Conservation (phyloP, 1,139 yeast genomes). For the Candida pseudoviswanathii region DNA sequence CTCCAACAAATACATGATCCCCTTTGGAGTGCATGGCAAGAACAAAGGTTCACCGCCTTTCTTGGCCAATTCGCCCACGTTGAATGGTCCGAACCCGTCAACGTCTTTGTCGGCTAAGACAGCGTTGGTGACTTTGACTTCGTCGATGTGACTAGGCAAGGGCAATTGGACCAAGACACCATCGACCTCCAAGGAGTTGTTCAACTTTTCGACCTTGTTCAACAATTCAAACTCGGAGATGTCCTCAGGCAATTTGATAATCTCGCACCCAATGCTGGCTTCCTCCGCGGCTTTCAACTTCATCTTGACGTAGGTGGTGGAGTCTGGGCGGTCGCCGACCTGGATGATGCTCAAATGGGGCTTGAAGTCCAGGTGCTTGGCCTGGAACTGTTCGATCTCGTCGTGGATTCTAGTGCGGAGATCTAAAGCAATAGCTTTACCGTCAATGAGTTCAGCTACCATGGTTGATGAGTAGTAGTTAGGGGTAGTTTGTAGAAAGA, state of each 20-base stretch:
- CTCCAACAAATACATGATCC: constrained; percentile 77
- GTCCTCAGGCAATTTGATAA: constrained; percentile 66
- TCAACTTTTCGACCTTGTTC: constrained; percentile 59
- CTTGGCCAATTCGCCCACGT: constrained; percentile 90
- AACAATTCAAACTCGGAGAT: constrained; percentile 62
- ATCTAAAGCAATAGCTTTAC: constrained; percentile 66
- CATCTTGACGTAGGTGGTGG: constrained; percentile 93
- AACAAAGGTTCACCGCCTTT: constrained; percentile 84
- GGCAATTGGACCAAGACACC: constrained; percentile 94
- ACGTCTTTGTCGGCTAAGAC: constrained; percentile 85
- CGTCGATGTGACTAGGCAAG: constrained; percentile 79
- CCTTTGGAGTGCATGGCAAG: constrained; percentile 96
- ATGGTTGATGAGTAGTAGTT: constrained; percentile 16
- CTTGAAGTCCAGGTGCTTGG: constrained; percentile 59
- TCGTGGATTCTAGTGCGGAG: constrained; percentile 51
- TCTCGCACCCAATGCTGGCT: constrained; percentile 73
- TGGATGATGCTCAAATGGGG: constrained; percentile 86
- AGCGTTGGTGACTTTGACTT: constrained; percentile 72
- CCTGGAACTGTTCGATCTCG: constrained; percentile 59
- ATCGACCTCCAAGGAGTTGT: constrained; percentile 70
- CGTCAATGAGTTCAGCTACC: constrained; percentile 58
- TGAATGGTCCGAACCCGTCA: constrained; percentile 91
- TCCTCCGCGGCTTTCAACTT: constrained; percentile 89
- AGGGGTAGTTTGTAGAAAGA: not conserved
- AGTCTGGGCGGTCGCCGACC: constrained; percentile 88